Evolutionary conservation across 805 yeast species (phyloP), one percentile per base, ranked within the genome.

Genomic region (Yarrowia sp.): DNA sequence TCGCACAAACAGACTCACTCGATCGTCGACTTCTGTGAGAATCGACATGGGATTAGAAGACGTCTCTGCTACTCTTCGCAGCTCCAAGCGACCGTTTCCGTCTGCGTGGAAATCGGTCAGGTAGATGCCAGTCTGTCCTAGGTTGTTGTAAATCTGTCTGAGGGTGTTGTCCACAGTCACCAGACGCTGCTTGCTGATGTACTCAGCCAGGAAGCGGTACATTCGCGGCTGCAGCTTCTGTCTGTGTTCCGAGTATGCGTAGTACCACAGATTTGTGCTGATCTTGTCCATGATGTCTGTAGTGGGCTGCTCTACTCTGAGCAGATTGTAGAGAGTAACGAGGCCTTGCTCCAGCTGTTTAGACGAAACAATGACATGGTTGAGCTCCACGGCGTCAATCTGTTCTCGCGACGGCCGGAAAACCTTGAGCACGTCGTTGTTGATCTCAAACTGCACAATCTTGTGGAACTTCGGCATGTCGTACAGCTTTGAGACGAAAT

Each of bases 191-290:
- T 51, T 51, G 58, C 32, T 16, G 32, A 51, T 33, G 24, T 33
- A 51, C 42, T 51, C 58, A 3, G 42, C 58, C 42, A 51, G 10
- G 7, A 51, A 51, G 6, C 58, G 41, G 42, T 51, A 51, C 58
- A 51, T 35, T 33, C 58, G 32, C 4, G 58, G 58, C 32, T 51
- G 42, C 18, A 51, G 39, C 13, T 51, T 51, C 18, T 51, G 58
- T 4, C 24, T 33, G 33, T 51, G 58, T 12, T 51, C 58, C 5
- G 58, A 32, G 24, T 33, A 32, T 3, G 42, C 22, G 12, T 51
- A 51, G 58, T 51, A 51, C 58, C 58, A 51, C 42, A 51, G 18
- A 13, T 24, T 29, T 4, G 58, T 33, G 32, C 42, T 24, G 24
- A 51, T 51, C 27, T 51, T 33, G 24, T 51, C 58, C 58, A 51